Evolutionary conservation across 2,329 filamentous ascomycete species (phyloP), one percentile per base, ranked within the genome.

Genomic region (Fusarium hainanense): DNA sequence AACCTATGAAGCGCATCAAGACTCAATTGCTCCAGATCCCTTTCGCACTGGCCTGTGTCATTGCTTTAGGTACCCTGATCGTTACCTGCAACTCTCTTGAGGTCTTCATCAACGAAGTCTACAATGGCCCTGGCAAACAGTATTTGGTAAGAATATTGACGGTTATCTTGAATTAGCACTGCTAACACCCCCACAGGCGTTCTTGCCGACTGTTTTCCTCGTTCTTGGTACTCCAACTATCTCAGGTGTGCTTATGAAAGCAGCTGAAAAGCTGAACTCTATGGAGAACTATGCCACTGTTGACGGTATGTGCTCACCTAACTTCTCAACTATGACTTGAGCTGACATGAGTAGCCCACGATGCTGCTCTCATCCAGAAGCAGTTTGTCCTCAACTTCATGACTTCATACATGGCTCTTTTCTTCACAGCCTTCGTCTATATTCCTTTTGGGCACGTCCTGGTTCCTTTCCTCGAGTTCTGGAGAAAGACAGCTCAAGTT

Each of bases 361-460:
- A 97, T 64, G 89, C 92, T 21, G 92, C 94, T 3, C 88, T 97
- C 77, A 93, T 96, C 1, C 90, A 93, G 62, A 99, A 99, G 83
- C 92, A 97, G 34, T 98, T 99, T 76, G 90, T 98, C 16, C 88
- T 98, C 76, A 97, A 98, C 83, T 97, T 98, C 81, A 95, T 98
- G 80, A 97, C 94, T 8, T 97, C 94, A 0, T 98, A 98, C 78
- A 89, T 97, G 54, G 92, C 93, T 2, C 90, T 97, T n/a, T 90
- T 97, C 76, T 87, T 98, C 20, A 98, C 94, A 0, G 93, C 94
- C 1, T 98, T 98, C 73, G 89, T 98, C 68, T 98, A 98, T 75
- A 93, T 97, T 21, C 95, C 95, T 0, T 98, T 98, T 74, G 95
- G 93, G 16, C 89, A 90, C 63, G 80, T 93, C 47, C 88, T 99